These are phyloP conservation scores for Curvularia lunata DNA, from an alignment of 2,329 filamentous ascomycete genomes.

Conservation along the genomic window DNA sequence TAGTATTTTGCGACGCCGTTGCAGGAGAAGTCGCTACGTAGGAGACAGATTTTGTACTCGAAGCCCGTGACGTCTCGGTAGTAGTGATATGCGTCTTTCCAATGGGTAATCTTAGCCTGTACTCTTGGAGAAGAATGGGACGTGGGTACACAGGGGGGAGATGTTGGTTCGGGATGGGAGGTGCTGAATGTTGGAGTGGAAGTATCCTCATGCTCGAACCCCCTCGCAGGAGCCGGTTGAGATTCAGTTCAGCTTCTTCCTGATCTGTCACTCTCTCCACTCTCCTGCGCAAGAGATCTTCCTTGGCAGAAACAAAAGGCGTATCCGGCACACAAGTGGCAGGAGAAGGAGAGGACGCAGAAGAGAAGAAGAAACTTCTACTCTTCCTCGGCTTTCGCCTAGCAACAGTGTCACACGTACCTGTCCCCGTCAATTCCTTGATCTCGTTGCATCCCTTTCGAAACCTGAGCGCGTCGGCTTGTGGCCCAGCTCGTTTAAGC, in stretches of 20 bases:
- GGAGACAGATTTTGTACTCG: constrained; percentile 67
- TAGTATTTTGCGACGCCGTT: constrained; percentile 63
- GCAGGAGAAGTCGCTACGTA: constrained; percentile 57
- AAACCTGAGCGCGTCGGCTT: constrained; percentile 43
- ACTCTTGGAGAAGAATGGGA: background rate
- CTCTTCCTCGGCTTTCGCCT: constrained; percentile 22
- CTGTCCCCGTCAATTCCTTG: constrained; percentile 41
- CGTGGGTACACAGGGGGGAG: background rate
- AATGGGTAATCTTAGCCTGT: constrained; percentile 45
- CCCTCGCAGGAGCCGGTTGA: constrained; percentile 1
- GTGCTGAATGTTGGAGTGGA: background rate
- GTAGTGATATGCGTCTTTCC: constrained; percentile 60
- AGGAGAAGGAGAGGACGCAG: background rate
- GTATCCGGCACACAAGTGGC: background rate
- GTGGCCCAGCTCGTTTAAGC: constrained; percentile 33
- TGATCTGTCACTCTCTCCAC: constrained; percentile 21
- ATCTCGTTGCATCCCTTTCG: constrained; percentile 41
- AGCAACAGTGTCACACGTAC: constrained; percentile 44
- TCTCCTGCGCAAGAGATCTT: constrained; percentile 31
- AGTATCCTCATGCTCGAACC: background rate
- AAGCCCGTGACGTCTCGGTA: constrained; percentile 70
- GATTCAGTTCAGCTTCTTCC: constrained; percentile 7
- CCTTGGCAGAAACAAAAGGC: constrained; percentile 27
- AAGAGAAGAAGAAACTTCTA: constrained; percentile 35
- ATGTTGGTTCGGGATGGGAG: background rate